A percentile compares a stretch with the other conserved stretches of the same genome.
Evolutionary conservation across 108 stramenopile genomes (phyloP).

Genomic region (Mayamaea pseudoterrestris): DNA sequence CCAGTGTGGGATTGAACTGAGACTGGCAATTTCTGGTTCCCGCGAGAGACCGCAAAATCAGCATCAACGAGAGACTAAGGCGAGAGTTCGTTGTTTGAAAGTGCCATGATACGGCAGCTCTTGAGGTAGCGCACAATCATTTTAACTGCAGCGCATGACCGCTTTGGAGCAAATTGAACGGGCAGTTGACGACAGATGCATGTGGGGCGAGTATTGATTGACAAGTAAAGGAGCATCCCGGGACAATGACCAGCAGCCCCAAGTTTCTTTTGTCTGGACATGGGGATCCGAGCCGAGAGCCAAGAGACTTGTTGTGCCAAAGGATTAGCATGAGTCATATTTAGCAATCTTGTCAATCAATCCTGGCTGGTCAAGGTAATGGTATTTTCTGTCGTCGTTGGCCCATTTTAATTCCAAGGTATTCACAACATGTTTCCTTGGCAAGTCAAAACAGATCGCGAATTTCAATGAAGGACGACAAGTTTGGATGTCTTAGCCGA

Average conservation of each 20-base stretch:
- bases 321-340: not conserved
- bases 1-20: constrained; percentile 30
- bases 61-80: constrained; percentile 28
- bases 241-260: constrained; percentile 1
- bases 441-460: constrained; percentile 4
- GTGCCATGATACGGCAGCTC: no score
- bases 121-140: no score
- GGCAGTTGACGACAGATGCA: no score
- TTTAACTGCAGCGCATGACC: no score
- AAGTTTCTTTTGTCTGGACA: not conserved
- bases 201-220: no score
- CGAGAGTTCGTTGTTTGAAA: constrained; percentile 1
- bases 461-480: constrained; percentile 1
- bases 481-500: not conserved
- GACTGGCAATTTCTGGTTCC: constrained; percentile 3
- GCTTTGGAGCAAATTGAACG: no score
- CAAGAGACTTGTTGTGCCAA: no score
- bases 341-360: constrained; percentile 5
- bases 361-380: constrained; percentile 6
- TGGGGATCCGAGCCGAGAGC: no score
- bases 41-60: constrained; percentile 28
- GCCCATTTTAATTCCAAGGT: constrained; percentile 13
- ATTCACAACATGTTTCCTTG: constrained; percentile 13
- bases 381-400: no score
- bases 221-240: no score